Conservation (phyloP, 2,329 filamentous ascomycete genomes). For the Stagonosporopsis vannaccii region DNA sequence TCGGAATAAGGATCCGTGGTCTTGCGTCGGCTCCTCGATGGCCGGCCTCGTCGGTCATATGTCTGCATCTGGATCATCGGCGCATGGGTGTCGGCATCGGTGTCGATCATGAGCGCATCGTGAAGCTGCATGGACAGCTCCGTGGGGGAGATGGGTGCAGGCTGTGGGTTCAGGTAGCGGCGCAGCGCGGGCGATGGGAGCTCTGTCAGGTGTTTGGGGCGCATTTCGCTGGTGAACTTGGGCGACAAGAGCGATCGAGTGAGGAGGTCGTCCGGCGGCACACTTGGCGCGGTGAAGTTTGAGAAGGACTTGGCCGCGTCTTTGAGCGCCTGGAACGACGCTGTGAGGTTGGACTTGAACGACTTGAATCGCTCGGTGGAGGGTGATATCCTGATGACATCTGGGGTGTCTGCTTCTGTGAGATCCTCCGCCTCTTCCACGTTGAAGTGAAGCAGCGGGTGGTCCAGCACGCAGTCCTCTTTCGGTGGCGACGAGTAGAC, state of each 20-base stretch:
- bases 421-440: conserved; percentile 43
- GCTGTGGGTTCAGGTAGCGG: conserved; percentile 67
- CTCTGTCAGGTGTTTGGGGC: conserved; percentile 62
- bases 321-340: conserved; percentile 67
- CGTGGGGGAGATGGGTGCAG: conserved; percentile 47
- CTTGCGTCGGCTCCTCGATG: conserved; percentile 35
- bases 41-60: conserved; percentile 56
- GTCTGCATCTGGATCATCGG: conserved; percentile 70
- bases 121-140: conserved; percentile 52
- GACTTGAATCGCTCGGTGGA: conserved; percentile 53
- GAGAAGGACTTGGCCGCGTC: conserved; percentile 68
- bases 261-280: conserved; percentile 66
- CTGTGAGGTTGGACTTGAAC: conserved; percentile 70
- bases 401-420: conserved; percentile 41
- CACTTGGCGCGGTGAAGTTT: conserved; percentile 61
- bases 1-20: conserved; percentile 51
- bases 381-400: conserved; percentile 28
- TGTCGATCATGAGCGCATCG: conserved; percentile 45
- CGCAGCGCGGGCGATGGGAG: conserved; percentile 64
- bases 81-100: conserved; percentile 50
- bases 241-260: conserved; percentile 67
- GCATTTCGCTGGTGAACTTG: conserved; percentile 66
- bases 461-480: conserved; percentile 64
- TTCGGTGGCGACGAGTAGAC: conserved; percentile 56
- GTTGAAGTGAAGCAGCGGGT: conserved; percentile 61